Base-by-base conservation (phyloP, 2,329 filamentous ascomycete genomes). In the Trichoderma atrobrunneum region DNA sequence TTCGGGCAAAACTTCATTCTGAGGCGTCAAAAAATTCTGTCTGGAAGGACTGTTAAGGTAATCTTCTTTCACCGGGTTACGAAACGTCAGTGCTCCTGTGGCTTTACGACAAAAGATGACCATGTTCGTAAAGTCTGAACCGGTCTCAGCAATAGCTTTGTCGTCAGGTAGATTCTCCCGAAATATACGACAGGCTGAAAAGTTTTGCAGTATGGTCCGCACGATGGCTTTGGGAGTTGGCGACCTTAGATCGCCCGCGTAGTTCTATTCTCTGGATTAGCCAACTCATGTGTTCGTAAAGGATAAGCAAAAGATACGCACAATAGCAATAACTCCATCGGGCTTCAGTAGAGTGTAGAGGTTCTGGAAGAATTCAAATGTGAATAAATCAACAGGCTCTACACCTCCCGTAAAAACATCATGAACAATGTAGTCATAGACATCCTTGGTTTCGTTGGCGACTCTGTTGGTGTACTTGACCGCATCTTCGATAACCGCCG, bases 361-460 rank as follows among this genome's bases (percentile, higher is more conserved):
- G 6, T 91, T 89, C 67, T 87, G 82, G 57, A 99, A 83, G 78
- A 99, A 98, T 76, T 96, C 92, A 6, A 90, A 81, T 0, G 95
- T 98, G 82, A 99, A 99, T 8, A 99, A 88, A 8, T 91, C 86
- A 3, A 95, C 89, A 0, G 96, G 96, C 80, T 98, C 96, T 0
- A 94, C 95, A 67, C 96, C 96, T 28, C 96, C 96, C 0, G 96
- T 99, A 80, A 99, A 99, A 28, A 99, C 96, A 76, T 99, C 96
- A 80, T 99, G 96, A 69, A 99, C 87, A 78, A 99, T 96, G 84
- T 97, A 98, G 83, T 98, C 92, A 80, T 92, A 99, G 32, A 85
- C 85, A 61, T 84, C 80, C 8, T 82, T 80, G 71, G 83, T 77
- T 32, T 82, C 76, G 65, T 82, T 78, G 70, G 84, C 84, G 62